Evolutionary conservation across 2,329 filamentous ascomycete species (phyloP).

Genomic region (Penicillium sp.): DNA sequence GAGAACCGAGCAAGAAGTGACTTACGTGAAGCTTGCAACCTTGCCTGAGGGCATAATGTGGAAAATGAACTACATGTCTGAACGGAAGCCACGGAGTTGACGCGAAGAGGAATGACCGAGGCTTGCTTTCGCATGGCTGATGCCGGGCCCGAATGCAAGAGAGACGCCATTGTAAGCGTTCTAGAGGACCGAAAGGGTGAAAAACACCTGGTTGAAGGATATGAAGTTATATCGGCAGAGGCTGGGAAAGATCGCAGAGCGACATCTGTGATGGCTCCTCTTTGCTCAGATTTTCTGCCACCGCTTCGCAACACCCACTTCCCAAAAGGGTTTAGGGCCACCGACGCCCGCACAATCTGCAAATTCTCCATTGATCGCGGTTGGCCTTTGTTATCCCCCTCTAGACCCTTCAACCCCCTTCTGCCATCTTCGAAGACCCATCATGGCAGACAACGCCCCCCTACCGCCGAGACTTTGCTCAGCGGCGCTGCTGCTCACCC

Average conservation of each 20-base stretch:
- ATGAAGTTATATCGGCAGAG: constrained; percentile 1
- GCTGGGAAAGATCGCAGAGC: constrained; percentile 5
- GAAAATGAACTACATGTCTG: constrained; percentile 32
- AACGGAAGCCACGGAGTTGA: constrained; percentile 28
- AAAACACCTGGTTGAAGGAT: constrained; percentile 8
- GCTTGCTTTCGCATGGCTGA: constrained; percentile 38
- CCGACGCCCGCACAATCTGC: constrained; percentile 27
- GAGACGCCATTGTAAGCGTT: constrained; percentile 29
- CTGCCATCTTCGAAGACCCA: constrained; percentile 29
- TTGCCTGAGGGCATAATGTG: constrained; percentile 29
- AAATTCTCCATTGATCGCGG: constrained; percentile 27
- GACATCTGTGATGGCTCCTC: constrained; percentile 13
- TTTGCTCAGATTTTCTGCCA: constrained; percentile 29
- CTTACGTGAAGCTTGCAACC: constrained; percentile 32
- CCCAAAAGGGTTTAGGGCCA: constrained; percentile 31
- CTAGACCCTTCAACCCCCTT: constrained; percentile 15
- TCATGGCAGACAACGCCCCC: constrained; percentile 52
- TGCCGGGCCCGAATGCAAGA: constrained; percentile 31
- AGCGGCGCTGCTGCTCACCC: constrained; percentile 49
- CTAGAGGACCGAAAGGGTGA: constrained; percentile 7
- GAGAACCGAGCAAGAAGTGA: constrained; percentile 5
- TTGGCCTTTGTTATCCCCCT: constrained; percentile 20
- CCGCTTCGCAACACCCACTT: constrained; percentile 15
- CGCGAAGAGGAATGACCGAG: constrained; percentile 28
- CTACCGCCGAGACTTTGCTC: constrained; percentile 49